phyloP scores from a whole-genome alignment of 169 alveolate species.

The Perkinsus chesapeaki region DNA sequence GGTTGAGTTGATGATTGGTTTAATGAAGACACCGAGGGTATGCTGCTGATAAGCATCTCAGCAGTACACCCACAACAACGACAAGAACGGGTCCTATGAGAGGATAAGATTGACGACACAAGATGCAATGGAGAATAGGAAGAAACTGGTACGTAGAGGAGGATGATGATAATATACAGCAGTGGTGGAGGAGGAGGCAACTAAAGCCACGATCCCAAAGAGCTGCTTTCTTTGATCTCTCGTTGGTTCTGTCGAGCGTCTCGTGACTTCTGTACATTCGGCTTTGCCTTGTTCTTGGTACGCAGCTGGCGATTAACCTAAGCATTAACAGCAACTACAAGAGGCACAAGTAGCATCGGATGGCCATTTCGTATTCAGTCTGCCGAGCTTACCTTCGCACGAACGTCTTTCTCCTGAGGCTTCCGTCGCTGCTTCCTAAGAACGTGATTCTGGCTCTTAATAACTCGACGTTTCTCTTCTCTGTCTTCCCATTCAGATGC shows the following conservation, averaged over 20 bases:
- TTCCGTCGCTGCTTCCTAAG: not conserved
- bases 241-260: not conserved
- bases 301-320: not conserved
- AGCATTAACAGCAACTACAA: not conserved
- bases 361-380: too few species aligned
- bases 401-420: not conserved
- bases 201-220: not conserved
- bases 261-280: not conserved
- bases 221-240: not conserved
- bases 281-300: not conserved
- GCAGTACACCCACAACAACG: not conserved
- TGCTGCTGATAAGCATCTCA: not conserved
- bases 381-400: not conserved
- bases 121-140: not conserved
- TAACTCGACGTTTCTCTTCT: not conserved
- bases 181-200: not conserved
- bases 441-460: not conserved
- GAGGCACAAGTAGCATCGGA: not conserved
- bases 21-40: too few species aligned
- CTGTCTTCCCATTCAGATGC: not conserved
- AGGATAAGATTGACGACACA: not conserved
- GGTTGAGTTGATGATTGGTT: too few species aligned
- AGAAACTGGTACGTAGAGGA: not conserved
- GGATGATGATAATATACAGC: not conserved
- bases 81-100: not conserved